A percentile compares a stretch with the other conserved stretches of the same genome.
Conservation (phyloP, 345 rosid species). For the Linum lewisii region DNA sequence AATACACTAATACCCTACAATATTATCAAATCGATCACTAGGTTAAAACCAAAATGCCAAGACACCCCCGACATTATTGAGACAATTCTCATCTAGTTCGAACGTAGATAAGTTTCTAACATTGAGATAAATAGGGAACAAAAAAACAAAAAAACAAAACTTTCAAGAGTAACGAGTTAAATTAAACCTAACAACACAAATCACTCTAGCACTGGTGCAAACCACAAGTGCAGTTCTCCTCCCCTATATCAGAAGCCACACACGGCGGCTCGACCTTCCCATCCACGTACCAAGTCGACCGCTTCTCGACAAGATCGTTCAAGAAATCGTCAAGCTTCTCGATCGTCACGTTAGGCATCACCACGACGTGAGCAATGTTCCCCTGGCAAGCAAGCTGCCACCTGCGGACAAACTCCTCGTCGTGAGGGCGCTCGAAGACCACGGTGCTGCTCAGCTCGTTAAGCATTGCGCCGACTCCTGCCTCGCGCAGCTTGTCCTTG, state of each 20-base stretch:
- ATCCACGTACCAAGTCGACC: slow-evolving; percentile 52
- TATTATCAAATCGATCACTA: too few species aligned
- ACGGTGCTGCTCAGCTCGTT: slow-evolving; percentile 94
- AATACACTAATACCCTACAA: too few species aligned
- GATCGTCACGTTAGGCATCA: slow-evolving; percentile 77
- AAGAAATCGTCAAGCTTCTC: slow-evolving; percentile 76
- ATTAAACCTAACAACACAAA: too few species aligned
- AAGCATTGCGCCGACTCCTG: slow-evolving; percentile 85
- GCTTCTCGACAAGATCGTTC: slow-evolving; percentile 44
- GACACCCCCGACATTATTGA: too few species aligned
- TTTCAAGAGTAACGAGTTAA: too few species aligned
- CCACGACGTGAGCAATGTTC: slow-evolving; percentile 79
- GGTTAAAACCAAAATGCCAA: too few species aligned
- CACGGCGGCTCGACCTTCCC: slow-evolving; percentile 46
- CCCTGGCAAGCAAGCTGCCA: slow-evolving; percentile 98
- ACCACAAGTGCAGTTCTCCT: slow-evolving; percentile 53
- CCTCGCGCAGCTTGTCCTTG: slow-evolving; percentile 47
- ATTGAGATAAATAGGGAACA: too few species aligned
- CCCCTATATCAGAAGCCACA: slow-evolving; percentile 53
- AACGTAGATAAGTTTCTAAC: too few species aligned
- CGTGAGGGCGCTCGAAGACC: slow-evolving; percentile 83
- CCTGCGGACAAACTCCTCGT: slow-evolving; percentile 79
- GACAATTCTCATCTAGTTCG: too few species aligned
- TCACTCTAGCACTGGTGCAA: slow-evolving; percentile 38
- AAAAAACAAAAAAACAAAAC: background rate